Base-by-base conservation (phyloP, 768 basidiomycete genomes). In the Lactarius sanguifluus region DNA sequence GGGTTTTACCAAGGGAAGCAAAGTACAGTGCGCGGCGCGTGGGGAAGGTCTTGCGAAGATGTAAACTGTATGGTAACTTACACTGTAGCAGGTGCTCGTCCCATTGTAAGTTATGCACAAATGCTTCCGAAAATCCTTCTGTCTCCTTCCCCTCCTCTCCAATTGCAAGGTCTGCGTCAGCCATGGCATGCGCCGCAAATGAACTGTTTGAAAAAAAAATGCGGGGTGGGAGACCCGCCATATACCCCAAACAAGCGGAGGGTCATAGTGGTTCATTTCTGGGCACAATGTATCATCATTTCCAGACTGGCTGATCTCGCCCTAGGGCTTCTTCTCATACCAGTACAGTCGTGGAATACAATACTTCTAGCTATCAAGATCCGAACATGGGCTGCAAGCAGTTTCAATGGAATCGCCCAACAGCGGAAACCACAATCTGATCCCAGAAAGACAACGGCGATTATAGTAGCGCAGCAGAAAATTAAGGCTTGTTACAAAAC, bases 371-470 rank as follows among this genome's bases (percentile, higher is more conserved):
- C 23, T 25, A 50, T 25, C 47, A 56, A 20, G 45, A 62, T 52
- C 57, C 30, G 36, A 62, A 62, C 10, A 43, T 36, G 57, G 32
- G 57, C 7, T 32, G 20, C 56, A 16, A 50, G 47, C 38, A 23
- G 34, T 62, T 58, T 52, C 65, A 66, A 62, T 57, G 65, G 65
- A 62, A 62, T 58, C 47, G 23, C 47, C 38, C 10, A 50, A 55
- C 32, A 41, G 34, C 32, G 64, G 43, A 20, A 40, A 59, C 7
- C 12, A 23, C 47, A 20, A 16, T 34, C 47, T 16, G 34, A 10
- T 52, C 54, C 57, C 15, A 64, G 63, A 66, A 61, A 47, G 59
- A 66, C 55, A 57, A 66, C 60, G 65, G 65, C 10, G 60, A 66
- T 32, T 60, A 32, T 30, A 30, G 30, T 30, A 13, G 47, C 47